phyloP scores from a whole-genome alignment of 2,329 filamentous ascomycete species.

The Orbilia ellipsospora region DNA sequence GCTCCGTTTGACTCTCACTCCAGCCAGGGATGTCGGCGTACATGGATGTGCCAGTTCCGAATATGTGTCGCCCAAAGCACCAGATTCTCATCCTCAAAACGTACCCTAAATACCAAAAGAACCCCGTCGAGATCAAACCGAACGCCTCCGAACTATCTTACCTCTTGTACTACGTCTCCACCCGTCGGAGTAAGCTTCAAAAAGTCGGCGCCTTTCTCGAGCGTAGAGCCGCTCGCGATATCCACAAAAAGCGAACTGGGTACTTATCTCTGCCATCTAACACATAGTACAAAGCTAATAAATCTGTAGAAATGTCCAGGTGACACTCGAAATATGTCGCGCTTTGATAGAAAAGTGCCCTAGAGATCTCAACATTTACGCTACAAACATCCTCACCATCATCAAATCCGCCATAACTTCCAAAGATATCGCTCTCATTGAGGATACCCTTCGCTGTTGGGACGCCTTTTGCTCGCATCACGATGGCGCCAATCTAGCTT shows the following conservation, averaged over 20 bases:
- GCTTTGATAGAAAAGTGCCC: slow-evolving; percentile 93
- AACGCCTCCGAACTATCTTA: slow-evolving; percentile 98
- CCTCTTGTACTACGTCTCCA: slow-evolving; percentile 94
- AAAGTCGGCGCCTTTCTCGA: slow-evolving; percentile 96
- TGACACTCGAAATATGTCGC: slow-evolving; percentile 90
- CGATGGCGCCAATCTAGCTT: slow-evolving; percentile 84
- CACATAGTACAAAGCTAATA: slow-evolving; percentile 13
- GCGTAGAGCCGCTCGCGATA: slow-evolving; percentile 90
- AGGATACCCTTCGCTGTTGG: slow-evolving; percentile 87
- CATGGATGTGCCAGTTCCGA: slow-evolving; percentile 53
- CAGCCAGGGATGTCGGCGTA: slow-evolving; percentile 49
- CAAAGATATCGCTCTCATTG: slow-evolving; percentile 89
- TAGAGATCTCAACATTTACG: slow-evolving; percentile 89
- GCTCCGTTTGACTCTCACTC: not conserved
- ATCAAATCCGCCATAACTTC: slow-evolving; percentile 84
- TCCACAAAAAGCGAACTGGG: slow-evolving; percentile 88
- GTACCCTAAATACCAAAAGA: slow-evolving; percentile 92
- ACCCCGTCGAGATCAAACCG: slow-evolving; percentile 89
- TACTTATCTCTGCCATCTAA: slow-evolving; percentile 62
- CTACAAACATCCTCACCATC: slow-evolving; percentile 83
- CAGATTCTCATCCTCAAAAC: slow-evolving; percentile 96
- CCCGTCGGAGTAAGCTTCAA: slow-evolving; percentile 91
- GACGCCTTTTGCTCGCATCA: slow-evolving; percentile 89
- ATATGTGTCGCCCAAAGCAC: slow-evolving; percentile 80
- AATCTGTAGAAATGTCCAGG: slow-evolving; percentile 80